Evolutionary conservation across 768 basidiomycete genomes (phyloP), one percentile per base, ranked within the genome.

Genomic region (Wakefieldia striispora): DNA sequence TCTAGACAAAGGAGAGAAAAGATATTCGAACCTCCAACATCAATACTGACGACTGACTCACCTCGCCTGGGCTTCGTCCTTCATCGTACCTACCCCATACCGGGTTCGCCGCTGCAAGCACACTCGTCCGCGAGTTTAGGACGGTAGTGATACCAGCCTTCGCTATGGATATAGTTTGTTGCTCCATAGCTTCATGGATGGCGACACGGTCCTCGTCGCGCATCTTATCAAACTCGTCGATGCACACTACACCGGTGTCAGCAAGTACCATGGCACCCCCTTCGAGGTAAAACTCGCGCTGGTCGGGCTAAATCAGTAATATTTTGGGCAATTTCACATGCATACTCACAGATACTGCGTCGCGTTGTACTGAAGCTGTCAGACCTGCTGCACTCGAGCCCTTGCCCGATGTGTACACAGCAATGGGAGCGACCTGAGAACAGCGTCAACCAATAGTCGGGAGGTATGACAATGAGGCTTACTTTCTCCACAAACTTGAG

Each of bases 201-300:
- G 97, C 97, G 5, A 98, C 97, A 47, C 97, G 84, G 67, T 99
- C 97, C 69, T 98, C 95, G 58, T 99, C 97, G 34, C 95, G 79
- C 97, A 99, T 99, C 75, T 99, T 99, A 72, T 99, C 97, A 60
- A 99, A 99, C 68, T 99, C 97, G 60, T 99, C 97, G 63, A 99
- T 99, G 63, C 97, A 98, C 34, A 98, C 97, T 13, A 99, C 95
- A 24, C 97, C 97, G 12, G 91, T 91, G 65, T 99, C 97, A 1
- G 97, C 97, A 33, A 98, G 82, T 6, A 99, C 97, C 97, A 99
- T 98, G 2, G 97, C 97, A 20, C 97, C 97, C 8, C 97, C 97
- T 75, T 99, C 97, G 6, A 99, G 80, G 70, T 97, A 98, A 70
- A 99, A 98, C 68, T 99, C 97, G 39, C 97, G 83, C 94, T 97